phyloP scores from a whole-genome alignment of 2,329 filamentous ascomycete genomes.

The Penicillium sclerotigenum region DNA sequence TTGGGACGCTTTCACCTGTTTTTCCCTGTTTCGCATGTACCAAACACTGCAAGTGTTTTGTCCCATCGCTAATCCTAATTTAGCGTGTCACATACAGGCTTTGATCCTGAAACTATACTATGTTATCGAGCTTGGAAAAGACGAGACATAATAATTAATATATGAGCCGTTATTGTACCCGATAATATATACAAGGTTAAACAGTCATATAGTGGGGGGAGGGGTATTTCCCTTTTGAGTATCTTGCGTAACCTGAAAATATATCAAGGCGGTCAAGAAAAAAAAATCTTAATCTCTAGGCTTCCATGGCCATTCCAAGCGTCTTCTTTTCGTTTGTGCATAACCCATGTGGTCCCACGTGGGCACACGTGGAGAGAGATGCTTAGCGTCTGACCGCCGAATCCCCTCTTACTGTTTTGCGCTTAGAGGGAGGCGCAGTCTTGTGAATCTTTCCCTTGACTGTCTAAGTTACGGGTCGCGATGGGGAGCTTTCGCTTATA shows the following conservation, averaged over 20 bases:
- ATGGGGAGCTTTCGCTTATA: background rate
- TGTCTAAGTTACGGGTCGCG: background rate
- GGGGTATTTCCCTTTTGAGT: background rate
- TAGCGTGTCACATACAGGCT: background rate
- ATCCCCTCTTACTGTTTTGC: conserved; percentile 8
- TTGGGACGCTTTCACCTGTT: background rate
- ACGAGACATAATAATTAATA: background rate
- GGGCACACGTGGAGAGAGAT: conserved; percentile 36
- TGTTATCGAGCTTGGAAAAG: background rate
- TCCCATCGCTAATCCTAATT: background rate
- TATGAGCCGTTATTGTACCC: background rate
- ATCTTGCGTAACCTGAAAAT: background rate
- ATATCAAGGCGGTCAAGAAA: background rate
- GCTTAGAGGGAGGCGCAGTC: conserved; percentile 11
- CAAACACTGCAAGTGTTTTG: background rate
- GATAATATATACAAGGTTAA: background rate
- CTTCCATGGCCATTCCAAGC: conserved; percentile 30
- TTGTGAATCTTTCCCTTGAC: conserved; percentile 7
- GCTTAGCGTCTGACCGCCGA: conserved; percentile 17
- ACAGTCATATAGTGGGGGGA: conserved; percentile 2
- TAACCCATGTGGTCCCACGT: conserved; percentile 36
- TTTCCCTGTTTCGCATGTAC: background rate
- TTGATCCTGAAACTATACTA: conserved; percentile 2
- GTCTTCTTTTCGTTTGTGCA: conserved; percentile 24
- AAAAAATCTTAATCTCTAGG: background rate